Conservation (phyloP, 164 flowering plant genomes). For the Vitis rotundifolia region DNA sequence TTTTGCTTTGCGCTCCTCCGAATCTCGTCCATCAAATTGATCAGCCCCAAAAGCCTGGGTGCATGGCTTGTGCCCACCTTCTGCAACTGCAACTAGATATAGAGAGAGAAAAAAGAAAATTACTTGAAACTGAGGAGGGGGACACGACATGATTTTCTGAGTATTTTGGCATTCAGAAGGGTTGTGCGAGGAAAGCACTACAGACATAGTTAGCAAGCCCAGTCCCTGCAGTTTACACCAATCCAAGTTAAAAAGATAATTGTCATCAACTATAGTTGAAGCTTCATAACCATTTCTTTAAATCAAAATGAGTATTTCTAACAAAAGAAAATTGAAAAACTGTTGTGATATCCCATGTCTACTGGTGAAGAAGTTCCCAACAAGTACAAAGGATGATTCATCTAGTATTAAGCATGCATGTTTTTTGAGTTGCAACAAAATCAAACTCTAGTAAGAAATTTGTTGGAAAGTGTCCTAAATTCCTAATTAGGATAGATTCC, state of each 20-base stretch:
- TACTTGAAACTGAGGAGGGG: constrained; percentile 2
- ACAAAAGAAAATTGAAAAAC: no score
- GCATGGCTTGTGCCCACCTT: constrained; percentile 26
- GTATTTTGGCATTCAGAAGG: constrained; percentile 1
- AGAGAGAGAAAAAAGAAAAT: constrained; percentile 14
- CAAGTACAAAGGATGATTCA: no score
- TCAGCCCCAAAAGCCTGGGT: constrained; percentile 30
- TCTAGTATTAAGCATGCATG: no score
- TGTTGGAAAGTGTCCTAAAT: no score
- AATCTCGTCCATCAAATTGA: constrained; percentile 22
- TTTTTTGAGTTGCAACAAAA: no score
- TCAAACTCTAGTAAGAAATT: no score
- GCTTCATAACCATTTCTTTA: no score
- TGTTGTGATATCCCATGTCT: no score
- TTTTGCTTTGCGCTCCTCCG: constrained; percentile 16
- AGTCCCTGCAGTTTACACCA: constrained; percentile 21
- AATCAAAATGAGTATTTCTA: no score
- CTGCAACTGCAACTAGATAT: constrained; percentile 12
- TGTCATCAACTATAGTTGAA: no score
- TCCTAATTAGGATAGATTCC: no score
- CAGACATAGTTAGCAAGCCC: constrained; percentile 22
- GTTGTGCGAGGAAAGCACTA: constrained; percentile 11
- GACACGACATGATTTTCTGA: neutral
- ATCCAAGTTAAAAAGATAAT: neutral
- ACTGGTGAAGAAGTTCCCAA: no score